Percentiles rank a stretch among this genome's conserved stretches.
Evolutionary conservation across 345 rosid genomes (phyloP).

Genomic region (Mercurialis annua): DNA sequence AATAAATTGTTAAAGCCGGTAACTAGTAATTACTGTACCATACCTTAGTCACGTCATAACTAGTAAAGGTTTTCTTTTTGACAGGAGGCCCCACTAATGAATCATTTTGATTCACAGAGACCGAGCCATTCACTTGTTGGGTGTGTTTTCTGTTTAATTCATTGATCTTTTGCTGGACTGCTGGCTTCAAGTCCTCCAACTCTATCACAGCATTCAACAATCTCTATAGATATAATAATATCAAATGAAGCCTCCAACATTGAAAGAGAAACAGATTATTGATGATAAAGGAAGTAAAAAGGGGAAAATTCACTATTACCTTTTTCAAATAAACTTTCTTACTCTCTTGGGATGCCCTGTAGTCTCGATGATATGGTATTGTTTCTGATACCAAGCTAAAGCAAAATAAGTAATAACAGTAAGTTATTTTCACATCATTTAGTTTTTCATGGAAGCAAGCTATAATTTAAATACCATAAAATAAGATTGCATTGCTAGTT

Average conservation of each 20-base stretch:
- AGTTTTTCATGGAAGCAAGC: conserved; percentile 2
- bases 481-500: conserved; percentile 8
- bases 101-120: conserved; percentile 35
- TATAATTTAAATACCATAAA: not conserved
- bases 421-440: not conserved
- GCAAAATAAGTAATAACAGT: conserved; percentile 21
- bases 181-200: conserved; percentile 83
- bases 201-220: conserved; percentile 61
- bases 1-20: not conserved
- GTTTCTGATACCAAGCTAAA: conserved; percentile 91
- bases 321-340: conserved; percentile 56
- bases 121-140: conserved; percentile 38
- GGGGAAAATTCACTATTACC: conserved; percentile 34
- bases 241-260: conserved; percentile 22
- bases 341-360: conserved; percentile 42
- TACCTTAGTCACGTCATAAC: conserved; percentile 54
- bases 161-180: conserved; percentile 55
- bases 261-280: conserved; percentile 13
- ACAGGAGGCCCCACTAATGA: conserved; percentile 41
- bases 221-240: conserved; percentile 46
- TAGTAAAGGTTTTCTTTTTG: conserved; percentile 39
- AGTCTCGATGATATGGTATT: conserved; percentile 85
- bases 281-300: not conserved
- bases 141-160: conserved; percentile 49
- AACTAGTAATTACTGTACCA: conserved; percentile 3